Percentiles rank a stretch among this genome's conserved stretches.
Evolutionary conservation across 805 yeast genomes (phyloP).

Genomic region (Candida alai): DNA sequence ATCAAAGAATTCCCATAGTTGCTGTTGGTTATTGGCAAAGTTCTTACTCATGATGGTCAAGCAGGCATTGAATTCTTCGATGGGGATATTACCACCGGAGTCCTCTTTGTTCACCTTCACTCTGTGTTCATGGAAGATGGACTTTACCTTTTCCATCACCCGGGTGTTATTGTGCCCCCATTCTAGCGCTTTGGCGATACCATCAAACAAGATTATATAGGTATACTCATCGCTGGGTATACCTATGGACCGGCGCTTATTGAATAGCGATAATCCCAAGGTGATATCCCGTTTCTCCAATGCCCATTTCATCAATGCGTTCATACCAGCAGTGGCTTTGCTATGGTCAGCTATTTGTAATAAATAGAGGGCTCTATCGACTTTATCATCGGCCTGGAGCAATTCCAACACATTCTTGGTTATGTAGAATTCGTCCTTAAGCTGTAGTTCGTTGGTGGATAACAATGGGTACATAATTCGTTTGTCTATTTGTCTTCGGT

Average conservation of each 20-base stretch:
- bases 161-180: constrained; percentile 29
- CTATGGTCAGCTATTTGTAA: constrained; percentile 41
- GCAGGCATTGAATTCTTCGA: constrained; percentile 36
- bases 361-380: constrained; percentile 51
- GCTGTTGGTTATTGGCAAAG: constrained; percentile 25
- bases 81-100: constrained; percentile 2
- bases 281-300: constrained; percentile 40
- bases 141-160: constrained; percentile 18
- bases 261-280: constrained; percentile 47
- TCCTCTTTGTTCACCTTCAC: background rate
- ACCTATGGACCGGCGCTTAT: constrained; percentile 60
- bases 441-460: constrained; percentile 56
- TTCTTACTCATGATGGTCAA: constrained; percentile 33
- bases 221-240: constrained; percentile 49
- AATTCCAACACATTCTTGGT: constrained; percentile 52
- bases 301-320: constrained; percentile 52
- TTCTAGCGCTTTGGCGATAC: constrained; percentile 26
- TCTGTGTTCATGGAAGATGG: constrained; percentile 17
- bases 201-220: constrained; percentile 32
- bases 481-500: constrained; percentile 34
- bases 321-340: constrained; percentile 59
- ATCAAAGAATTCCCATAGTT: constrained; percentile 38
- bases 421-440: constrained; percentile 55
- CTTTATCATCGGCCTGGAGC: constrained; percentile 43
- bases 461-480: constrained; percentile 49